These are phyloP conservation scores for Sarocladiaceae sp. DNA, from an alignment of 2,329 filamentous ascomycete species.

Conservation along the genomic window DNA sequence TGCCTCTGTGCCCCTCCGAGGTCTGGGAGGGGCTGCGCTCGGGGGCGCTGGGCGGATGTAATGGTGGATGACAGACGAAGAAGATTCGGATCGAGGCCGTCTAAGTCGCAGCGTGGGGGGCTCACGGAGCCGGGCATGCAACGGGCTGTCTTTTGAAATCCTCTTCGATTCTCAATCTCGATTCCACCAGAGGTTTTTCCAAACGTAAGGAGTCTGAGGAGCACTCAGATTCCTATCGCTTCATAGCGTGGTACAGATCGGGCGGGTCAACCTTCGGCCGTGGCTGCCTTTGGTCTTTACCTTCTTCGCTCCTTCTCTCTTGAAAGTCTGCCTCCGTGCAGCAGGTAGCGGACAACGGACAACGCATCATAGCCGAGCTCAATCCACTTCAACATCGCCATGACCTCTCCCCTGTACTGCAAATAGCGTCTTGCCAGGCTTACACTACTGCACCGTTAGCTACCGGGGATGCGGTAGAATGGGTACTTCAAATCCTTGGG, in stretches of 20 bases:
- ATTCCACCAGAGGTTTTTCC: too few relatives aligned
- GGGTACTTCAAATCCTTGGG: not conserved
- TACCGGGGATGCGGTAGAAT: not conserved
- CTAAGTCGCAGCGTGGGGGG: not conserved
- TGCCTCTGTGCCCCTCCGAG: not conserved
- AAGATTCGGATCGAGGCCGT: not conserved
- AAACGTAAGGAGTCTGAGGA: too few relatives aligned
- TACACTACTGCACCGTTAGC: not conserved
- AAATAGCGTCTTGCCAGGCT: not conserved
- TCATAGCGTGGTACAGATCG: not conserved
- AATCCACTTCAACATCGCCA: not conserved
- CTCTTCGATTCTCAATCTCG: too few relatives aligned
- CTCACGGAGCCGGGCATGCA: not conserved
- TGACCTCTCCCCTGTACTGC: not conserved
- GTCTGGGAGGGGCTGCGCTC: not conserved
- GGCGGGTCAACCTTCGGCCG: too few relatives aligned
- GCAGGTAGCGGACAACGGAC: too few relatives aligned
- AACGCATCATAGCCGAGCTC: not conserved
- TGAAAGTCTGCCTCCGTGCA: too few relatives aligned
- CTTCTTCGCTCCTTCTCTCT: too few relatives aligned
- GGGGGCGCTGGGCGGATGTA: too few relatives aligned
- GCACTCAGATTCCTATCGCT: too few relatives aligned
- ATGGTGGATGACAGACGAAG: not conserved
- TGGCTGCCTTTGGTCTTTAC: too few relatives aligned
- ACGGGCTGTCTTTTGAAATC: too few relatives aligned